Evolutionary conservation across 345 rosid species (phyloP), one percentile per base, ranked within the genome.

Genomic region (Cardamine chenopodiifolia): DNA sequence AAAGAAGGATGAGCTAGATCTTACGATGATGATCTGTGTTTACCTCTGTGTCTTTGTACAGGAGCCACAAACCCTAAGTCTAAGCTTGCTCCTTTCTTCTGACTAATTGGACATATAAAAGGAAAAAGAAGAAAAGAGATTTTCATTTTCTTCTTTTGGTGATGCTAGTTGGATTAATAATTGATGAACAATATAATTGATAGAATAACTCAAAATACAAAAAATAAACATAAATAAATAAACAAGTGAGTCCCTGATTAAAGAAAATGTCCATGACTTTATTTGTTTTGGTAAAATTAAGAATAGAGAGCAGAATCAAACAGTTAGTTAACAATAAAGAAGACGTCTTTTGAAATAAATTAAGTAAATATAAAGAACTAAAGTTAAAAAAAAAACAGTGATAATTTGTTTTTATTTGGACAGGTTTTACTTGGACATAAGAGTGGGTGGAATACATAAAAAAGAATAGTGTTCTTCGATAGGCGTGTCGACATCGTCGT

Each of bases 211-310:
- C 2, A 23, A 32, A 9, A 22, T 37, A 37, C 14, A 37, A 8
- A 25, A 35, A 2, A 31, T 6, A 7, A 14, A 8, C 5, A 31
- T 6, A 0, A 17, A 17, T 25, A 9, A 17, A 10, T 3, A 23
- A 25, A 25, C 5, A 28, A 60, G 23, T 28, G 72, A 31, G 17
- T 42, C 45, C 68, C 44, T 66, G 60, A 26, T 59, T 67, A 49
- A 39, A 59, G 40, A 66, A 66, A 67, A 58, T 66, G 32, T 42
- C 53, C 68, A 57, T 60, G 55, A 67, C 62, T 75, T 68, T 68
- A 40, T 76, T 74, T 76, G 69, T 42, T 68, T 76, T 76, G 74
- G 79, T 61, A 76, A 75, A 61, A 44, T 75, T 68, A 76, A 76
- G 79, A 76, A 68, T 76, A 47, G 12, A 42, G 20, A 39, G 45